Conservation (phyloP, 768 basidiomycete genomes). For the Cystofilobasidium ferigula region DNA sequence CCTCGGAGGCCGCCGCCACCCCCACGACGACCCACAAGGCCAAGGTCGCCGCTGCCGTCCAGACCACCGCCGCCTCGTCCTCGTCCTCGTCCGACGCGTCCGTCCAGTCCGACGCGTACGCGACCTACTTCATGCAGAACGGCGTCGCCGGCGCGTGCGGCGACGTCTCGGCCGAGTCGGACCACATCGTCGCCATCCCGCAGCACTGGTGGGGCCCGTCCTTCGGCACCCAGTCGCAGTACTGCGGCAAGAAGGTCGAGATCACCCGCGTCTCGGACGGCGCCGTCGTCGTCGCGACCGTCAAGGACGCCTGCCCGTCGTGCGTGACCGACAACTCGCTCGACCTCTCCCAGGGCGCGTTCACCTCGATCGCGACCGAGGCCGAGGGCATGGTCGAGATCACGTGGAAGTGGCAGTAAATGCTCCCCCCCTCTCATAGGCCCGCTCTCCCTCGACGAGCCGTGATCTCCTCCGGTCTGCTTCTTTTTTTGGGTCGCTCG, state of each 20-base stretch:
- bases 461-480: too few relatives aligned
- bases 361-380: neutral
- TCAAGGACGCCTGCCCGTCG: conserved; percentile 65
- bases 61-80: conserved; percentile 30
- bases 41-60: conserved; percentile 17
- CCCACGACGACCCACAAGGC: neutral
- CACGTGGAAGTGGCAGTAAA: neutral
- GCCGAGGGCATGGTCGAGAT: conserved; percentile 9
- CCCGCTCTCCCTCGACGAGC: too few relatives aligned
- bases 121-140: conserved; percentile 43
- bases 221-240: conserved; percentile 46
- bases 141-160: conserved; percentile 54
- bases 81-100: conserved; percentile 28
- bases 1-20: conserved; percentile 44
- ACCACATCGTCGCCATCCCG: conserved; percentile 44
- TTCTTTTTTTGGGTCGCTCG: too few relatives aligned
- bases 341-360: conserved; percentile 6
- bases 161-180: conserved; percentile 45
- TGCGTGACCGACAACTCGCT: conserved; percentile 52
- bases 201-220: conserved; percentile 41
- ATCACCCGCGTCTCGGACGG: conserved; percentile 55
- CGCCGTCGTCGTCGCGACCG: conserved; percentile 51
- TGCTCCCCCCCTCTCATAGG: too few relatives aligned
- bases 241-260: conserved; percentile 56
- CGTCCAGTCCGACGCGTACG: conserved; percentile 37